Evolutionary conservation across 176 grass and related monocot species (phyloP), one percentile per base, ranked within the genome.

Genomic region (Juncus inflexus): DNA sequence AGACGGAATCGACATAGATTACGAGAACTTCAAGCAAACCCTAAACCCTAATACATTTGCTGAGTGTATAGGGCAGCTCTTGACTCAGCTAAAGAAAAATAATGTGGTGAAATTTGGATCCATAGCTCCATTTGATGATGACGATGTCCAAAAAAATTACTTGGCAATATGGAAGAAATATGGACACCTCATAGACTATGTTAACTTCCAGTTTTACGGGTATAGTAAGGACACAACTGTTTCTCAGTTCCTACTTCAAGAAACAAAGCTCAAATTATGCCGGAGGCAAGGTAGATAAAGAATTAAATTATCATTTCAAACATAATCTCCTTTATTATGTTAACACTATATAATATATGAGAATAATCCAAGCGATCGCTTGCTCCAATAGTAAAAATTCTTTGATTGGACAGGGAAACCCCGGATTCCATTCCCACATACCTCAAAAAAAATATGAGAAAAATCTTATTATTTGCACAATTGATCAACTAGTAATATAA

Each of bases 121-220:
- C 50, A 72, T 86, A 4, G 84, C 84, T 38, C 84, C 79, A 2
- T 87, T 79, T 51, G 78, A 68, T 2, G 10, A 76, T 13, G 49
- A 61, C 5, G 52, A 72, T 14, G 75, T 87, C 4, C 74, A 76
- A 58, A 66, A 35, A 3, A 72, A 79, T 35, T 79, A 87, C 75
- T 37, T 16, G 10, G 35, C 61, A 12, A 52, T 87, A 1, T 87
- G 64, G 68, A 36, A 11, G 2, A 74, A 81, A 1, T 87, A 87
- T 52, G 68, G 64, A 3, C 2, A 9, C 47, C 13, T 79, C 28
- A 79, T 82, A 38, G 74, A 87, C 35, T 72, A 76, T 51, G 84
- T 87, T 9, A 83, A 87, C 59, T 87, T 87, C 79, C 84, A 83
- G 50, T 86, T 86, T 64, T 86, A 86, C 50, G 74, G 68, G 13